Evolutionary conservation across 2,329 filamentous ascomycete species (phyloP).

Genomic region (Exophiala spinifera): DNA sequence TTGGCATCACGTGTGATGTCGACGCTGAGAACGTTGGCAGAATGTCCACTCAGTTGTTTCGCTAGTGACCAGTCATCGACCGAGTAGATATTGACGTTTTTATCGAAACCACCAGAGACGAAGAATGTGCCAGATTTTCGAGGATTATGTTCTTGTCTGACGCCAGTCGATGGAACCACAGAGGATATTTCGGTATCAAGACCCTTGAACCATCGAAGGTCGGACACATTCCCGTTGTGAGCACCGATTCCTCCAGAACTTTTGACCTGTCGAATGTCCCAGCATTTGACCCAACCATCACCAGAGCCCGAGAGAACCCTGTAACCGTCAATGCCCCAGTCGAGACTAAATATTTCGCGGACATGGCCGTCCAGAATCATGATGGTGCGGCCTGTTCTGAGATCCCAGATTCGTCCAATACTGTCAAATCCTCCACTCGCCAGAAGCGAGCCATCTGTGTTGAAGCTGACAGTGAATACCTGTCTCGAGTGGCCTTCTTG

Average conservation of each 20-base stretch:
- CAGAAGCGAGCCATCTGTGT: constrained; percentile 82
- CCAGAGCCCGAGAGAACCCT: constrained; percentile 89
- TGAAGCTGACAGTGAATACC: constrained; percentile 87
- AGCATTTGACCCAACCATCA: constrained; percentile 96
- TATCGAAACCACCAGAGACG: constrained; percentile 86
- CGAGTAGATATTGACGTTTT: constrained; percentile 91
- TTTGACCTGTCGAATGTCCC: constrained; percentile 89
- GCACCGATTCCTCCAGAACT: constrained; percentile 82
- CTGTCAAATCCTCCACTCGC: constrained; percentile 93
- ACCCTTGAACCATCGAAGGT: constrained; percentile 91
- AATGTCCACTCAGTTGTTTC: constrained; percentile 84
- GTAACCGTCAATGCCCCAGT: constrained; percentile 89
- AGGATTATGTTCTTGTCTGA: constrained; percentile 40
- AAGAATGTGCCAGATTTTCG: constrained; percentile 91
- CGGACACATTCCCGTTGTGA: constrained; percentile 86
- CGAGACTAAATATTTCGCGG: constrained; percentile 85
- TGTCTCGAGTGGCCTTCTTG: constrained; percentile 95
- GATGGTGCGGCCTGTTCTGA: constrained; percentile 85
- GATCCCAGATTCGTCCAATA: constrained; percentile 92
- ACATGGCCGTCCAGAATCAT: constrained; percentile 95
- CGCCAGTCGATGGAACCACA: constrained; percentile 19
- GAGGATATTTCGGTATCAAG: constrained; percentile 61
- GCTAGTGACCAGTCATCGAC: constrained; percentile 92
- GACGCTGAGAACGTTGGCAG: constrained; percentile 84
- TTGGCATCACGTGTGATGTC: constrained; percentile 81